Conservation (phyloP, 2,329 filamentous ascomycete genomes). For the Hymenoscyphus linearis region DNA sequence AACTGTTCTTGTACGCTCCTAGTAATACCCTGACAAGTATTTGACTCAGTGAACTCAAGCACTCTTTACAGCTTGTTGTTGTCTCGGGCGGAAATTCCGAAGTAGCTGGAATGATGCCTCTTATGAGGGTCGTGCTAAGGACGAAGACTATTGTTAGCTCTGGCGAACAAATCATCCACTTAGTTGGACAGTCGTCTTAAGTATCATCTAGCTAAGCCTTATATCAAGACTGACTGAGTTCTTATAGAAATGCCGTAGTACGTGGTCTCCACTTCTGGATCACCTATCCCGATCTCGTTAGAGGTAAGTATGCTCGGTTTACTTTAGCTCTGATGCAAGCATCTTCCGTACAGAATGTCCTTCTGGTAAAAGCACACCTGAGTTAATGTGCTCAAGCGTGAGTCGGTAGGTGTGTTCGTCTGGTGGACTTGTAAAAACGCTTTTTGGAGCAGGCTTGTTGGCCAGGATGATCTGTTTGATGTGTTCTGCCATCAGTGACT, state of each 20-base stretch:
- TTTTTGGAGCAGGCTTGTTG: background rate
- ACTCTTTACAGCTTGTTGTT: conserved; percentile 1
- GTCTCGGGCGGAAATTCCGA: background rate
- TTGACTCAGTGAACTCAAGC: background rate
- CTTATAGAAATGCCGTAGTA: background rate
- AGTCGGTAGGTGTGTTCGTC: conserved; percentile 7
- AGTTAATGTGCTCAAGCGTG: background rate
- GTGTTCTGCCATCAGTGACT: conserved; percentile 10
- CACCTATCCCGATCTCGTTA: background rate
- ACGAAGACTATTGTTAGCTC: background rate
- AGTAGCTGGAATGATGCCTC: background rate
- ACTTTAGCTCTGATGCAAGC: conserved; percentile 3
- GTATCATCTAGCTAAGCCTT: background rate
- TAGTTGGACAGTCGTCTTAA: background rate
- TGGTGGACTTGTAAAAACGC: background rate
- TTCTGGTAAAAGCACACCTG: conserved; percentile 2
- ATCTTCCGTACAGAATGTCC: conserved; percentile 12
- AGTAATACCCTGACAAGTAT: no score
- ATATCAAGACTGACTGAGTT: background rate
- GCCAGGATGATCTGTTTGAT: conserved; percentile 11
- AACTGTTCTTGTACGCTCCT: no score
- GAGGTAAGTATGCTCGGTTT: background rate
- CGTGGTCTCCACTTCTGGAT: background rate
- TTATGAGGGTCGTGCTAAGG: background rate
- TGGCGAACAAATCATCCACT: background rate